Conservation (phyloP, 768 basidiomycete species). For the Boletellus sp. region DNA sequence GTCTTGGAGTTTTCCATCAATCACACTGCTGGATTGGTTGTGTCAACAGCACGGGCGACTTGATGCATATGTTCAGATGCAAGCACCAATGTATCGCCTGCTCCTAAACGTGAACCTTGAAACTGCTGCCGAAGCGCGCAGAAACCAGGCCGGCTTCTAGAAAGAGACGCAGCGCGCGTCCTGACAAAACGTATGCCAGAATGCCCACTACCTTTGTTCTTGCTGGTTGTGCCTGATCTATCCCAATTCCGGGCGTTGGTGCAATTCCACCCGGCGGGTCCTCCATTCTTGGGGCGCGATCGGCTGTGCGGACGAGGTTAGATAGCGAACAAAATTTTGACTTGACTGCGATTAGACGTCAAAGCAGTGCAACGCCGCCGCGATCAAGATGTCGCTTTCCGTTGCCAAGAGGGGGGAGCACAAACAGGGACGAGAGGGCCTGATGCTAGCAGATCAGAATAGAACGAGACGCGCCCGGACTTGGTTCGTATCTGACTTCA, state of each 20-base stretch:
- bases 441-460: conserved; percentile 21
- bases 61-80: too few relatives aligned
- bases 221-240: conserved; percentile 67
- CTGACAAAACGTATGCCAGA: too few relatives aligned
- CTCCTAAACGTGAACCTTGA: too few relatives aligned
- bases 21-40: too few relatives aligned
- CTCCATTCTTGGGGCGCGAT: conserved; percentile 37
- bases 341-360: conserved; percentile 37
- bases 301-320: conserved; percentile 35
- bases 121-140: too few relatives aligned
- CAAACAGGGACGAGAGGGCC: conserved; percentile 72
- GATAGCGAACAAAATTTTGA: not conserved
- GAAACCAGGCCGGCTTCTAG: too few relatives aligned
- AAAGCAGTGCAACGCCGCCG: conserved; percentile 63
- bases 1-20: too few relatives aligned
- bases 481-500: conserved; percentile 68
- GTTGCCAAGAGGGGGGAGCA: conserved; percentile 45
- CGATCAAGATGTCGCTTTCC: conserved; percentile 53
- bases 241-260: conserved; percentile 43
- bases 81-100: too few relatives aligned
- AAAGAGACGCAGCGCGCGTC: conserved; percentile 42
- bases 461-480: conserved; percentile 24
- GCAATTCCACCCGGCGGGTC: conserved; percentile 54
- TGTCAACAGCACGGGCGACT: too few relatives aligned
- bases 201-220: conserved; percentile 72